Evolutionary conservation across 2,329 filamentous ascomycete species (phyloP).

Genomic region (Alternaria hordeiaustralica): DNA sequence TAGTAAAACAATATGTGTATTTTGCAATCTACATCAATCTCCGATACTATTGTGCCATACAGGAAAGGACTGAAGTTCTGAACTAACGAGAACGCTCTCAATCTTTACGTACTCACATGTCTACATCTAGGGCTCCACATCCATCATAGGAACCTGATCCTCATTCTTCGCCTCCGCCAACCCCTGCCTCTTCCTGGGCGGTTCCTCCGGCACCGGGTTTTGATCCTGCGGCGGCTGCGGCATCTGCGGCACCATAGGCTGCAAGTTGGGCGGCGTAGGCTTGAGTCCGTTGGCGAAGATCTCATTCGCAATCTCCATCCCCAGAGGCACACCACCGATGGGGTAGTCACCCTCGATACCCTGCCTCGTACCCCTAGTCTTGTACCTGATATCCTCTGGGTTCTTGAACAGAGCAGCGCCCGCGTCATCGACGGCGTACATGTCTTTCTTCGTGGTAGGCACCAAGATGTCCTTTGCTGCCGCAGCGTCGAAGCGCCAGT

Average conservation of each 20-base stretch:
- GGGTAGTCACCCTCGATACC: constrained; percentile 10
- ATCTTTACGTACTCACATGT: too few species aligned
- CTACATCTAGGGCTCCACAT: constrained; percentile 2
- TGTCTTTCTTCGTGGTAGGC: constrained; percentile 13
- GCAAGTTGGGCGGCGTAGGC: constrained; percentile 12
- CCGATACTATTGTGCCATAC: background rate
- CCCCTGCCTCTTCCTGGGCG: background rate
- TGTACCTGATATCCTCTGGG: constrained; percentile 15
- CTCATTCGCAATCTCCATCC: constrained; percentile 21
- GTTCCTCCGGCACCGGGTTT: background rate
- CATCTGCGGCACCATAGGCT: constrained; percentile 6
- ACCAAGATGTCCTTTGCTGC: constrained; percentile 25
- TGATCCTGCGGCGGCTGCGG: background rate
- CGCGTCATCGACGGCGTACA: constrained; percentile 14
- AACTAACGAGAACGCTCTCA: background rate
- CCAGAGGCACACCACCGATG: constrained; percentile 20
- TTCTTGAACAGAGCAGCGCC: constrained; percentile 19
- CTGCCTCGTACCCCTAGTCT: constrained; percentile 14
- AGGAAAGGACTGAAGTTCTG: background rate
- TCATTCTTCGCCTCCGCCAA: background rate
- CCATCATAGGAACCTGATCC: background rate
- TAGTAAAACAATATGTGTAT: background rate
- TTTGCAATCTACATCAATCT: background rate
- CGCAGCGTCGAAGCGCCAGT: constrained; percentile 39
- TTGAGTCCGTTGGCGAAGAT: constrained; percentile 12